Base-by-base conservation (phyloP, 2,329 filamentous ascomycete genomes). In the Aspergillus quadricinctus region DNA sequence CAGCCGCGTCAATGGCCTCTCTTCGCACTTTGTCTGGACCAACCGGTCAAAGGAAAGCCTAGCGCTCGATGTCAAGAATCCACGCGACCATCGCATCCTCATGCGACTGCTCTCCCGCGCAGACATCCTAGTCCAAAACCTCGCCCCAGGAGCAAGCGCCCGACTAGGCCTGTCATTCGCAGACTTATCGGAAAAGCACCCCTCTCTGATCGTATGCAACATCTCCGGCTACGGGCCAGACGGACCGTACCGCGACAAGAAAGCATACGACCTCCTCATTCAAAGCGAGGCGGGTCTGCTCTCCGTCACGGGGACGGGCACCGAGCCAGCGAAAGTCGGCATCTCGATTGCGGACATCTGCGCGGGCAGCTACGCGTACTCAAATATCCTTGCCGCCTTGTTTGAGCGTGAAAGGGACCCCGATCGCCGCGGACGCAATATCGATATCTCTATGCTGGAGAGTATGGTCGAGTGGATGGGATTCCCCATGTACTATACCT, bases 381-480 rank as follows among this genome's bases (percentile, higher is more conserved):
- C 73, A 27, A 80, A 78, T 53, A 81, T 83, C 40, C 67, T 83
- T 3, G 78, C 77, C 0, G 81, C 81, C 0, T 58, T 83, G 3
- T 61, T 82, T 21, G 77, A 80, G 60, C 76, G 82, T 0, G 70
- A 66, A 1, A 81, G 77, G 59, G 80, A 80, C 40, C 53, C 53
- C 0, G 50, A 31, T 0, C 79, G 80, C 0, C 68, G 69, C 29
- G 82, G 82, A 0, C 77, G 75, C 31, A 72, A 75, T 19, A 74
- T 84, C 21, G 82, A 84, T 46, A 78, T 84, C 17, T 82, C 80
- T 1, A 84, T 84, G 82, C 70, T 84, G 7, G 82, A 84, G 63
- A 77, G 77, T 49, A 81, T 84, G 80, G 73, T 78, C 0, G 82
- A 84, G 62, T 84, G 82, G 82, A 84, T 84, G 81, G 71, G 71